Base-by-base conservation (phyloP, 371 early-diverging fungal species). In the Mortierella sp. region DNA sequence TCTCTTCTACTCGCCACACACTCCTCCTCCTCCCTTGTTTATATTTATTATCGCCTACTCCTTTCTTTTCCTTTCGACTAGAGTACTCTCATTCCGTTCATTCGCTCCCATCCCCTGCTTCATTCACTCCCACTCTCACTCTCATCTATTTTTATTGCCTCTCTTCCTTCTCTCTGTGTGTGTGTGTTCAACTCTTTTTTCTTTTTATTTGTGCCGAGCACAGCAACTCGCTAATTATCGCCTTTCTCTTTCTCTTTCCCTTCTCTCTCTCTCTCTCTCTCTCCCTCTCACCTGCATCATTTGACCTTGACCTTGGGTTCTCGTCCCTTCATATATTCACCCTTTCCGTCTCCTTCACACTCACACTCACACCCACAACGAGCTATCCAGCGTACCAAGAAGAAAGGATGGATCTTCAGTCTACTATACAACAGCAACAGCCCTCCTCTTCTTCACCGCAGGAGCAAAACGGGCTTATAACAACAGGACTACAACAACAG, bases 331-430 rank as follows among this genome's bases (percentile, higher is more conserved):
- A 50, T 55, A 48, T 6, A 40, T 40, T 14, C 28, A 14, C 50
- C 11, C 28, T n/a, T 28, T 26, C 11, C 61, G 28, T 8, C 67
- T 50, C n/a, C 48, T 48, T 40, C 50, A n/a, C 28, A 40, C 51
- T 28, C 71, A 46, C 16, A 50, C 71, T 28, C 50, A 34, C 77
- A n/a, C 53, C 21, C 28, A 28, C n/a, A 28, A 16, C 54, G n/a
- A 43, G 5, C 46, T 40, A 71, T 50, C 26, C 31, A 59, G 37
- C 46, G 6, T 31, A 11, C 16, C 83, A 70, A 82, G 31, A 89
- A 91, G 37, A 28, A 48, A 51, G 80, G 90, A 75, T 96, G 96
- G 26, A 55, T 21, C 37, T 55, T 28, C 53, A 28, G 70, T 54
- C 50, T 50, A 44, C 50, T 50, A 44, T 21, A 40, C 51, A 64